Percentiles rank a stretch among this genome's conserved stretches.
These are phyloP conservation scores for Piloderma croceum DNA, from an alignment of 768 basidiomycete genomes.

Conservation along the genomic window DNA sequence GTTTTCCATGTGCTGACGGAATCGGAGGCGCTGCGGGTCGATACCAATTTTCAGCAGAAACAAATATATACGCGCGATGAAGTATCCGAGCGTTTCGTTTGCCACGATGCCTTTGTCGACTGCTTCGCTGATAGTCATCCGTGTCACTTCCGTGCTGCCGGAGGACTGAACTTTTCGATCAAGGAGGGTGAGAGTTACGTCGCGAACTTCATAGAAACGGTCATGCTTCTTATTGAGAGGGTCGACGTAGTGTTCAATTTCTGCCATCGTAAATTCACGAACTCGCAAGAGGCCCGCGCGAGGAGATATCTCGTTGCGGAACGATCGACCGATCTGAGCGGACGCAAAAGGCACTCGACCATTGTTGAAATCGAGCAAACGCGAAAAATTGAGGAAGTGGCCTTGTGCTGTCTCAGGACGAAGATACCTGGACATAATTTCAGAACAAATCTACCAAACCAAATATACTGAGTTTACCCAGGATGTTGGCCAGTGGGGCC, in stretches of 20 bases:
- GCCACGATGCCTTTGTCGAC: conserved; percentile 83
- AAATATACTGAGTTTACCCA: conserved; percentile 46
- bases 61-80: conserved; percentile 85
- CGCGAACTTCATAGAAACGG: conserved; percentile 75
- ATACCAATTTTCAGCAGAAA: conserved; percentile 92
- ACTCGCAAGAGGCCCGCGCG: conserved; percentile 94
- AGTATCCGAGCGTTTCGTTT: conserved; percentile 97
- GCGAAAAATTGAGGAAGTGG: conserved; percentile 97
- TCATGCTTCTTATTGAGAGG: conserved; percentile 85
- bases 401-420: conserved; percentile 98
- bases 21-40: conserved; percentile 74
- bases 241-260: conserved; percentile 99
- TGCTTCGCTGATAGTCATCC: conserved; percentile 82
- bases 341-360: conserved; percentile 94
- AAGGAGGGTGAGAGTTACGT: conserved; percentile 70
- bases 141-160: conserved; percentile 58
- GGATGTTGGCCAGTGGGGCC: conserved; percentile 97
- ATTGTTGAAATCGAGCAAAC: conserved; percentile 97
- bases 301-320: conserved; percentile 98
- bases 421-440: conserved; percentile 78
- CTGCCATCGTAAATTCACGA: conserved; percentile 99
- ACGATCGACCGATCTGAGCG: conserved; percentile 92
- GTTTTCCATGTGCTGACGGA: conserved; percentile 97
- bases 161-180: conserved; percentile 78
- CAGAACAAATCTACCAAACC: background rate